Evolutionary conservation across 2,329 filamentous ascomycete species (phyloP).

Genomic region (Kalmusia sp.): DNA sequence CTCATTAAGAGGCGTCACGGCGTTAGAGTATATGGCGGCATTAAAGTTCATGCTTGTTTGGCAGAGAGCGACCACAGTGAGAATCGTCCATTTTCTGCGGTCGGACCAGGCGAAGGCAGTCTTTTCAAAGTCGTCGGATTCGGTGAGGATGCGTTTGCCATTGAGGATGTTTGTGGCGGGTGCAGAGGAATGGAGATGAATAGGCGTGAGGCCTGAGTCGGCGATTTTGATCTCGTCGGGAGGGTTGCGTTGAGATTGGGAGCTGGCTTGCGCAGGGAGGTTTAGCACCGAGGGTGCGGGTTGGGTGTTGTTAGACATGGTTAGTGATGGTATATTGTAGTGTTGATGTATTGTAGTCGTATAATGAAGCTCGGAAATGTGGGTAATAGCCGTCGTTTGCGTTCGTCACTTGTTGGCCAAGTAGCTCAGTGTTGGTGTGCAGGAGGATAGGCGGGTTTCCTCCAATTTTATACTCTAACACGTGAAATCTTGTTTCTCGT

Average conservation of each 20-base stretch:
- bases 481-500: too few species aligned
- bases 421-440: too few species aligned
- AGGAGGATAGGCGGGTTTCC: too few species aligned
- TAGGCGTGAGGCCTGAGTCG: not conserved
- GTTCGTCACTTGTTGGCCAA: too few species aligned
- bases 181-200: not conserved
- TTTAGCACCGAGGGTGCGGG: not conserved
- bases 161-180: not conserved
- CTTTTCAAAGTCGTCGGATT: slow-evolving; percentile 12
- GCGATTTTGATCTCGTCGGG: not conserved
- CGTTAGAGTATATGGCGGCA: slow-evolving; percentile 62
- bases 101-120: slow-evolving; percentile 55
- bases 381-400: too few species aligned
- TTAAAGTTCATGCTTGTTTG: slow-evolving; percentile 63
- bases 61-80: slow-evolving; percentile 60
- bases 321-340: too few species aligned
- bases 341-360: too few species aligned
- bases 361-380: too few species aligned
- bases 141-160: slow-evolving; percentile 6
- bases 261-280: not conserved
- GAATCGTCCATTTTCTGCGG: slow-evolving; percentile 61
- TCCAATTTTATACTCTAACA: too few species aligned
- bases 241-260: not conserved
- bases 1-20: slow-evolving; percentile 58
- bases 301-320: too few species aligned